Evolutionary conservation across 805 yeast species (phyloP).

Genomic region (Metahyphopichia silvanorum): DNA sequence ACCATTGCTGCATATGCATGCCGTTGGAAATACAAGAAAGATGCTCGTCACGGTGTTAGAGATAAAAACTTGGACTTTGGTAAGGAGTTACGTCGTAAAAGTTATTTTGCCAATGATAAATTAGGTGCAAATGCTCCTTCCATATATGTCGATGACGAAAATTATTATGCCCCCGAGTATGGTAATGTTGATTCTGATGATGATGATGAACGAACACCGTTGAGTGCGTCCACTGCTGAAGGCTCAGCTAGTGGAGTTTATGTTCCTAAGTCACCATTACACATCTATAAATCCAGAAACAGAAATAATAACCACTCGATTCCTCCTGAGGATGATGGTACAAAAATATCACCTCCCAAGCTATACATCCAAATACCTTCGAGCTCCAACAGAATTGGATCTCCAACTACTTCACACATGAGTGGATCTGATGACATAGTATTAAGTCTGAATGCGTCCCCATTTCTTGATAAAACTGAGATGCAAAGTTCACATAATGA

Average conservation of each 20-base stretch:
- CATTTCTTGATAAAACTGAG: slow-evolving; percentile 8
- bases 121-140: slow-evolving; percentile 12
- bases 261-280: slow-evolving; percentile 28
- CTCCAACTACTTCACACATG: background rate
- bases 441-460: slow-evolving; percentile 7
- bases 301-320: slow-evolving; percentile 2
- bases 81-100: slow-evolving; percentile 17
- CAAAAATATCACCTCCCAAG: slow-evolving; percentile 13
- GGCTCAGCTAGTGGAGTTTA: slow-evolving; percentile 18
- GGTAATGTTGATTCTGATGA: slow-evolving; percentile 1
- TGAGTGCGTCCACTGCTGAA: background rate
- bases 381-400: slow-evolving; percentile 2
- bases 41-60: slow-evolving; percentile 22
- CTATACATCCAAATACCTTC: slow-evolving; percentile 15
- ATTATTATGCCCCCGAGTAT: slow-evolving; percentile 2
- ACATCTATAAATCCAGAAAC: slow-evolving; percentile 15
- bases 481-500: background rate
- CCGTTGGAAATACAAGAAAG: slow-evolving; percentile 43
- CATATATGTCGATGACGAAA: slow-evolving; percentile 9
- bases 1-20: slow-evolving; percentile 46
- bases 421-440: slow-evolving; percentile 6
- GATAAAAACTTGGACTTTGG: slow-evolving; percentile 24
- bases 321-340: slow-evolving; percentile 1
- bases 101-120: slow-evolving; percentile 22
- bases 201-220: slow-evolving; percentile 2